These are phyloP conservation scores for Exophiala sideris DNA, from an alignment of 2,329 filamentous ascomycete species.

Conservation along the genomic window DNA sequence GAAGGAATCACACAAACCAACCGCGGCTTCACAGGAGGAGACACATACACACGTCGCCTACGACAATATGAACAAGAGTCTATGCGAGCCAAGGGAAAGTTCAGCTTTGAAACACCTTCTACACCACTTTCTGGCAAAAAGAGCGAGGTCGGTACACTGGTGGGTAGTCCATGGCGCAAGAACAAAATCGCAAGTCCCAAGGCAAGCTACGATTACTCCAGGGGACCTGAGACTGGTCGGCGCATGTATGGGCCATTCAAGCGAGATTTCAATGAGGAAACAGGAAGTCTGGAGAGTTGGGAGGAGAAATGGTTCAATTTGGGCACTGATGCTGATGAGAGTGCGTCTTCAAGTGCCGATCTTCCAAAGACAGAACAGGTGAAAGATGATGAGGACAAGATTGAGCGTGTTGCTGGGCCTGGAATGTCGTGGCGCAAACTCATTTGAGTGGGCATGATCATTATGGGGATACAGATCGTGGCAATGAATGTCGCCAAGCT, in stretches of 20 bases:
- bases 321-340: slow-evolving; percentile 3
- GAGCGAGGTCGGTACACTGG: background rate
- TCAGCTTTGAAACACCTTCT: slow-evolving; percentile 5
- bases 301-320: slow-evolving; percentile 24
- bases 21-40: background rate
- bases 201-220: background rate
- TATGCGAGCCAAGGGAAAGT: slow-evolving; percentile 9
- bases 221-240: background rate
- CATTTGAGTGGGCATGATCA: background rate
- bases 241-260: slow-evolving; percentile 10
- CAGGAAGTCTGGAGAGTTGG: slow-evolving; percentile 19
- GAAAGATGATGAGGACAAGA: background rate
- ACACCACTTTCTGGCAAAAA: slow-evolving; percentile 4
- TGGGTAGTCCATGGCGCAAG: slow-evolving; percentile 3
- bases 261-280: slow-evolving; percentile 6
- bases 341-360: background rate
- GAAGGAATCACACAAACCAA: slow-evolving; percentile 5
- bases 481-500: background rate
- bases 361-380: background rate
- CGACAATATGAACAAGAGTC: slow-evolving; percentile 16
- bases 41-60: slow-evolving; percentile 12
- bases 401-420: slow-evolving; percentile 1
- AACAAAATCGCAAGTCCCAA: background rate
- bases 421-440: slow-evolving; percentile 12
- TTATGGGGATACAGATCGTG: background rate